Evolutionary conservation across 202 grass and related monocot species (phyloP).

Genomic region (Setaria viridis): DNA sequence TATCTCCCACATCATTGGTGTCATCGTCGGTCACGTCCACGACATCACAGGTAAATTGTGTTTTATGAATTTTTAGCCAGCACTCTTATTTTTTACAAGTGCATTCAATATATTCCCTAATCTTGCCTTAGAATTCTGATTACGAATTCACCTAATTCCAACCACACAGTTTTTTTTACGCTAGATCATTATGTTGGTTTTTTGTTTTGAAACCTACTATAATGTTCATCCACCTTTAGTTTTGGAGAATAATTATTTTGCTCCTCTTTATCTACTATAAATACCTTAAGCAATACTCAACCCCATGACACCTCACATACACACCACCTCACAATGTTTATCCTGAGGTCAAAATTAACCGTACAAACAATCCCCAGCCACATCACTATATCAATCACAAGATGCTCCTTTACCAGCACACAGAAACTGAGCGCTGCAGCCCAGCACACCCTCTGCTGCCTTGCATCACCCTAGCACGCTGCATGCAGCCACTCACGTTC

Average conservation of each 20-base stretch:
- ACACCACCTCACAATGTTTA: no score
- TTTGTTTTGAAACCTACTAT: no score
- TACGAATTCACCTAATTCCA: not conserved
- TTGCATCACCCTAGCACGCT: not conserved
- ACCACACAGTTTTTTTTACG: not conserved
- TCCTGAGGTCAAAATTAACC: not conserved
- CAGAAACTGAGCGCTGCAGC: no score
- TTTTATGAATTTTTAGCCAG: not conserved
- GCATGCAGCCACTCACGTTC: not conserved
- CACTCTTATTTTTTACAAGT: not conserved
- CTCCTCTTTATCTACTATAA: no score
- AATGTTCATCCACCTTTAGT: no score
- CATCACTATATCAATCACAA: not conserved
- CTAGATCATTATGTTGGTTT: no score
- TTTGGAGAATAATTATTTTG: no score
- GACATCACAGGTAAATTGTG: not conserved
- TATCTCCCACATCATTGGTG: accelerated
- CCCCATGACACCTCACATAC: no score
- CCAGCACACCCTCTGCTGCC: not conserved
- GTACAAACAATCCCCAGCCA: not conserved
- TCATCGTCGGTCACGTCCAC: accelerated
- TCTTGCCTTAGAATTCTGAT: not conserved
- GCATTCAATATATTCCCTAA: not conserved
- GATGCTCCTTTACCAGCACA: not conserved
- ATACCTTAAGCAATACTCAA: no score